phyloP scores from a whole-genome alignment of 352 stramenopile species.

The Phytophthora sp. region DNA sequence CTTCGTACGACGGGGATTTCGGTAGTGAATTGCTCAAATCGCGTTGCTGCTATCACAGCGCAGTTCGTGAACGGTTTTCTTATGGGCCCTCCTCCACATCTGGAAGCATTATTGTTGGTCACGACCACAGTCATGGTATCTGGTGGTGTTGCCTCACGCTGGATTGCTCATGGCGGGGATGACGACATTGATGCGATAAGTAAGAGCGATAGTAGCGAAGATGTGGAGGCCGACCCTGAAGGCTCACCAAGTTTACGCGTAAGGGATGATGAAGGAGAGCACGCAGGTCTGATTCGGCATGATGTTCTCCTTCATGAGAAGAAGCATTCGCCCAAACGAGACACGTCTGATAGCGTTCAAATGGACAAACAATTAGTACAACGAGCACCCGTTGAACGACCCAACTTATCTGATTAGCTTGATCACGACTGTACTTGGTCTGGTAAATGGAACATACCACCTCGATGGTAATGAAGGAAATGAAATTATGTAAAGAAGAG shows the following conservation, averaged over 20 bases:
- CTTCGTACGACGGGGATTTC: constrained; percentile 91
- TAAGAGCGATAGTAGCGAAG: constrained; percentile 25
- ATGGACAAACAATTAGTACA: constrained; percentile 29
- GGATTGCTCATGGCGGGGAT: constrained; percentile 41
- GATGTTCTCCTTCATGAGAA: constrained; percentile 37
- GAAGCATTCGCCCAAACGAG: constrained; percentile 18
- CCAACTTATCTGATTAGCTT: constrained; percentile 9
- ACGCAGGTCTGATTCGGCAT: constrained; percentile 31
- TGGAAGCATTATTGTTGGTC: constrained; percentile 79
- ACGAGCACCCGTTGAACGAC: constrained; percentile 10
- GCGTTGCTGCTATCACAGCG: constrained; percentile 89
- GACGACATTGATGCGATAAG: constrained; percentile 31
- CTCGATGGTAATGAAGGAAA: not conserved
- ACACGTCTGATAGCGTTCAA: not conserved
- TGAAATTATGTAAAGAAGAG: no score
- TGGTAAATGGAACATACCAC: no score
- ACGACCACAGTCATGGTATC: constrained; percentile 77
- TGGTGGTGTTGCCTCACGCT: constrained; percentile 57
- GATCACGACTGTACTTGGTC: not conserved
- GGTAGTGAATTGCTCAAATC: constrained; percentile 87
- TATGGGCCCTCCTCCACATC: constrained; percentile 74
- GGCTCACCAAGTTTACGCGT: constrained; percentile 1
- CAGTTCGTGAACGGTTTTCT: constrained; percentile 93
- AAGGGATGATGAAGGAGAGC: constrained; percentile 27
- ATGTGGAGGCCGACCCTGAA: constrained; percentile 14